Evolutionary conservation across 148 eudicot genomes (phyloP).

Genomic region (Rhododendron mucronatum): DNA sequence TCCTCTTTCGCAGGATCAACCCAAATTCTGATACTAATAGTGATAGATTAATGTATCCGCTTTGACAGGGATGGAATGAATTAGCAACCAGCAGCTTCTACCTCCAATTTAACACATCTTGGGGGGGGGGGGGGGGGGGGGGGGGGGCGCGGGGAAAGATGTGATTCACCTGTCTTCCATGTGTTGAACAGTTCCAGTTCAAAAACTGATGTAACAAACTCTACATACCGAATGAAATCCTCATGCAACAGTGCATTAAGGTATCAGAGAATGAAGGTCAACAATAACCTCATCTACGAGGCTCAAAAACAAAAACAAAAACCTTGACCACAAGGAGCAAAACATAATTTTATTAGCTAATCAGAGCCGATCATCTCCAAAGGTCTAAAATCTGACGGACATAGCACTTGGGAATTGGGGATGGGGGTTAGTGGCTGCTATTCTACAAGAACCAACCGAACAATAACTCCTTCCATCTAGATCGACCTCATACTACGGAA

Average conservation of each 20-base stretch:
- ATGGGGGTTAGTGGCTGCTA: constrained; percentile 35
- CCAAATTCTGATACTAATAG: neutral
- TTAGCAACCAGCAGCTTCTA: neutral
- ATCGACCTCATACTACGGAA: neutral
- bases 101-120: neutral
- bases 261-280: neutral
- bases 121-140: neutral
- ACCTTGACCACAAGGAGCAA: neutral
- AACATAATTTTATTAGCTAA: constrained; percentile 5
- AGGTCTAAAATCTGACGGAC: neutral
- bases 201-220: neutral
- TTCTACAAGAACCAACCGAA: constrained; percentile 27
- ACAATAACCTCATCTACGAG: neutral
- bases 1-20: neutral
- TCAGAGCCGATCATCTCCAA: neutral
- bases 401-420: constrained; percentile 7
- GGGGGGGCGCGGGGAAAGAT: neutral
- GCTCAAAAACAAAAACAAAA: neutral
- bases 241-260: neutral
- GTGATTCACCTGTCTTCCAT: neutral
- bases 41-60: neutral
- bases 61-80: neutral
- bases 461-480: constrained; percentile 21
- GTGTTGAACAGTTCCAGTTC: neutral
- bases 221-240: neutral